A percentile compares a stretch with the other conserved stretches of the same genome.
phyloP scores from a whole-genome alignment of 257 asterid genomes.

The Mitragyna speciosa region DNA sequence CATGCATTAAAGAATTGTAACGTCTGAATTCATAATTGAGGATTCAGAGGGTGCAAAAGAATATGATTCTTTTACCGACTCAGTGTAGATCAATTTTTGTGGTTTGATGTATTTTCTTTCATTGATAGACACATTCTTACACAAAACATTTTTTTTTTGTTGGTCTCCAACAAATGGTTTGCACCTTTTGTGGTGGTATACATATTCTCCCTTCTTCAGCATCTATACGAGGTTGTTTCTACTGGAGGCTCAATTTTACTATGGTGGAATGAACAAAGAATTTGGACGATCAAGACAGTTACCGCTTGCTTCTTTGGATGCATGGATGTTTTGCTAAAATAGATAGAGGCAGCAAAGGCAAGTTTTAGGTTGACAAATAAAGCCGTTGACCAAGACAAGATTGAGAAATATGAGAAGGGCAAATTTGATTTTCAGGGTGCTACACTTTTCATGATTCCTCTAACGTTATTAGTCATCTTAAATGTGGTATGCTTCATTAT shows the following conservation, averaged over 20 bases:
- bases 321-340: conserved; percentile 39
- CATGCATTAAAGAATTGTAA: not conserved
- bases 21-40: not conserved
- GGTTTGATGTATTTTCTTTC: not conserved
- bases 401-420: conserved; percentile 56
- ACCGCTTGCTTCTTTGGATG: conserved; percentile 51
- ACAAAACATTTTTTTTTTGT: not conserved
- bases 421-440: conserved; percentile 68
- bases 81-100: not conserved
- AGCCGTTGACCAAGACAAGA: conserved; percentile 56
- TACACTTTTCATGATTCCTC: conserved; percentile 61
- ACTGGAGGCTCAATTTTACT: conserved; percentile 44
- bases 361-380: conserved; percentile 63
- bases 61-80: not conserved
- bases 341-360: conserved; percentile 43
- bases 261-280: conserved; percentile 54
- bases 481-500: conserved; percentile 54
- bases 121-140: not conserved
- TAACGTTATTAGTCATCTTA: conserved; percentile 58
- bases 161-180: conserved; percentile 60
- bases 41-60: not conserved
- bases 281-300: conserved; percentile 63
- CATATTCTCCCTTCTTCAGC: conserved; percentile 48
- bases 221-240: conserved; percentile 46
- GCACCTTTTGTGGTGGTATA: conserved; percentile 39